A percentile compares a stretch with the other conserved stretches of the same genome.
These are phyloP conservation scores for Sporisorium sorghi DNA, from an alignment of 1,284 basidiomycete genomes.

Conservation along the genomic window DNA sequence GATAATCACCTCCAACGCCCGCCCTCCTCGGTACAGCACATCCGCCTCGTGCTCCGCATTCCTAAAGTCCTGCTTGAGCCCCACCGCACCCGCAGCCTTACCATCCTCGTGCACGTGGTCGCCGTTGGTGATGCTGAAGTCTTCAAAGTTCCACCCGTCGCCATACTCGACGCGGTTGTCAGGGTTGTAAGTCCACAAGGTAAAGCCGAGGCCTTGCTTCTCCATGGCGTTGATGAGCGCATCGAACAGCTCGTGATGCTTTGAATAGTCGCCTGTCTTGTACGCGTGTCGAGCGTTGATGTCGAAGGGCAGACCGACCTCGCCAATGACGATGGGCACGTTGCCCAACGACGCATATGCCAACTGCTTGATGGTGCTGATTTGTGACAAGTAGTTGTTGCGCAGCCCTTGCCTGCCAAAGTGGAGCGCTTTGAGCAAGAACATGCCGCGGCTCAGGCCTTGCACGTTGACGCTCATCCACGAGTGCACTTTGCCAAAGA, in stretches of 20 bases:
- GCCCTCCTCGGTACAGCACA: constrained; percentile 80
- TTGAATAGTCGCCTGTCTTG: constrained; percentile 75
- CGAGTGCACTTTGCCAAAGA: constrained; percentile 60
- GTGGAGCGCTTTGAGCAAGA: constrained; percentile 59
- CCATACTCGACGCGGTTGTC: constrained; percentile 82
- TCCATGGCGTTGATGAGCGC: constrained; percentile 68
- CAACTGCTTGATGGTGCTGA: constrained; percentile 37
- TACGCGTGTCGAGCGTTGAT: constrained; percentile 56
- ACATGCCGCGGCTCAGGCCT: constrained; percentile 62
- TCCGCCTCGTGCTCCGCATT: constrained; percentile 71
- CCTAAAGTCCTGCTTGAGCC: constrained; percentile 55
- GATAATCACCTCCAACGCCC: constrained; percentile 79
- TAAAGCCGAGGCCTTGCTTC: constrained; percentile 63
- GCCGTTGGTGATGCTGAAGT: constrained; percentile 79
- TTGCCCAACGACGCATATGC: constrained; percentile 54
- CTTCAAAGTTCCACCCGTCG: constrained; percentile 92
- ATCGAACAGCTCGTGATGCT: constrained; percentile 69
- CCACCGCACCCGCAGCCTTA: background rate
- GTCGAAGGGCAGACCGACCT: constrained; percentile 67
- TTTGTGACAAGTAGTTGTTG: constrained; percentile 55
- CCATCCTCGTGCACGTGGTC: constrained; percentile 69
- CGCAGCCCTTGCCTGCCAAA: constrained; percentile 56
- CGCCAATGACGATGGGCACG: constrained; percentile 63
- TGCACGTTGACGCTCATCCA: constrained; percentile 67
- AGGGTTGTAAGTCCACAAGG: constrained; percentile 93